These are phyloP conservation scores for Ampelocalamus luodianensis DNA, from an alignment of 176 grass and related monocot genomes.

Conservation along the genomic window DNA sequence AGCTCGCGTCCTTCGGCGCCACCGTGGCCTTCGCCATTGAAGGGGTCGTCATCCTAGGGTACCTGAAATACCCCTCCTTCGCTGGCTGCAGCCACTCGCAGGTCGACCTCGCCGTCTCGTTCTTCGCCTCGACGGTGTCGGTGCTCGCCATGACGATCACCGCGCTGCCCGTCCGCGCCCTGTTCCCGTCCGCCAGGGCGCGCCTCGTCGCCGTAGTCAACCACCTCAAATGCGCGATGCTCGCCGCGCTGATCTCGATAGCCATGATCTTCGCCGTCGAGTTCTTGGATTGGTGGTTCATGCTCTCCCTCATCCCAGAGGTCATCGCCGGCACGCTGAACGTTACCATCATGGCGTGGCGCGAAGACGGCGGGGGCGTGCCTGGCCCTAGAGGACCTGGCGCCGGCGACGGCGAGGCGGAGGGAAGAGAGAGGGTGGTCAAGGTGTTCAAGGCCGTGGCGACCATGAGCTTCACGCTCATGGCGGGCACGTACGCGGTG, in stretches of 20 bases:
- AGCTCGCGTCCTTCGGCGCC: slow-evolving; percentile 2
- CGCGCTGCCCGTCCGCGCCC: not conserved
- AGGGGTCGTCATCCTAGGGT: not conserved
- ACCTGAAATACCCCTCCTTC: slow-evolving; percentile 23
- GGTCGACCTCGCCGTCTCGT: slow-evolving; percentile 6
- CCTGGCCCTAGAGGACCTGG: not conserved
- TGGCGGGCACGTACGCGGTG: slow-evolving; percentile 23
- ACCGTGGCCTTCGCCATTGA: not conserved
- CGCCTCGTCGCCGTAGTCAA: not conserved
- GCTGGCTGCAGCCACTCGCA: not conserved
- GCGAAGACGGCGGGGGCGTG: not conserved
- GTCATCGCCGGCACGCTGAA: not conserved
- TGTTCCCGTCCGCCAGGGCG: slow-evolving; percentile 6
- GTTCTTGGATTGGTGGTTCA: slow-evolving; percentile 14
- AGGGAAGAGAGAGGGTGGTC: not conserved
- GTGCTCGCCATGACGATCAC: slow-evolving; percentile 19
- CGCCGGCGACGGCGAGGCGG: not conserved
- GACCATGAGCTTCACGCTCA: not conserved
- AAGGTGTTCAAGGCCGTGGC: not conserved
- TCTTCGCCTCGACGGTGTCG: slow-evolving; percentile 13
- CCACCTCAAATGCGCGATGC: slow-evolving; percentile 7
- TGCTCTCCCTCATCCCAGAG: not conserved
- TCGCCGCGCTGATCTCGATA: not conserved
- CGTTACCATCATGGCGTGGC: not conserved
- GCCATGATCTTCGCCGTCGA: slow-evolving; percentile 1